phyloP scores from a whole-genome alignment of 2,329 filamentous ascomycete species.

The Lizonia empirigonia region DNA sequence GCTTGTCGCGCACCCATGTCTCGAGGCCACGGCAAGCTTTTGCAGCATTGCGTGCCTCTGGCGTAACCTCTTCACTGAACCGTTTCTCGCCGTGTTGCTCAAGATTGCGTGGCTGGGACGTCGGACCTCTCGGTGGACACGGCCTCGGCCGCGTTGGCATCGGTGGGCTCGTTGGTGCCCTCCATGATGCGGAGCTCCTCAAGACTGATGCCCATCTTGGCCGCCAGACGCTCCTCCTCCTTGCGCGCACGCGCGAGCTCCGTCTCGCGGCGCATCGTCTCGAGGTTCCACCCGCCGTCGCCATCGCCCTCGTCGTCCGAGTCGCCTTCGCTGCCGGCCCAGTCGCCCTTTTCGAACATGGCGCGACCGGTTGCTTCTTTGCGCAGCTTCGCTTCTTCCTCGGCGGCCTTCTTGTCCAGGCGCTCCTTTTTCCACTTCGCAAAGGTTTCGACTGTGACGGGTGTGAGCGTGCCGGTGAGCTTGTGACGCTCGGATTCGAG shows the following conservation, averaged over 20 bases:
- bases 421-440: slow-evolving; percentile 97
- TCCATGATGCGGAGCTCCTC: slow-evolving; percentile 21
- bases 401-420: slow-evolving; percentile 92
- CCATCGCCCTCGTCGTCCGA: slow-evolving; percentile 68
- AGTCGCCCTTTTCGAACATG: slow-evolving; percentile 96
- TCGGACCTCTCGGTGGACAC: slow-evolving; percentile 5
- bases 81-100: background rate
- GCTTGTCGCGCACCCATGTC: background rate
- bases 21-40: slow-evolving; percentile 33
- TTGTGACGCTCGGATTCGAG: slow-evolving; percentile 96
- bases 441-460: slow-evolving; percentile 90
- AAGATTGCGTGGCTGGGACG: slow-evolving; percentile 9
- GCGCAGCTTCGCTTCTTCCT: slow-evolving; percentile 84
- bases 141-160: slow-evolving; percentile 9
- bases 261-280: slow-evolving; percentile 82
- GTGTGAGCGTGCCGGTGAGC: slow-evolving; percentile 86
- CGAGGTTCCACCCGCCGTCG: slow-evolving; percentile 74
- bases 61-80: slow-evolving; percentile 11
- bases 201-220: slow-evolving; percentile 27
- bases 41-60: slow-evolving; percentile 37
- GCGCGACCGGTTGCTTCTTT: slow-evolving; percentile 96
- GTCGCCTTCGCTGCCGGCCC: slow-evolving; percentile 67
- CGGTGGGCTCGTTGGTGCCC: slow-evolving; percentile 11
- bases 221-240: slow-evolving; percentile 71
- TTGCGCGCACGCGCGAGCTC: slow-evolving; percentile 74